Evolutionary conservation across 140 eudicot genomes (phyloP), one percentile per base, ranked within the genome.

Genomic region (Cichorium intybus): DNA sequence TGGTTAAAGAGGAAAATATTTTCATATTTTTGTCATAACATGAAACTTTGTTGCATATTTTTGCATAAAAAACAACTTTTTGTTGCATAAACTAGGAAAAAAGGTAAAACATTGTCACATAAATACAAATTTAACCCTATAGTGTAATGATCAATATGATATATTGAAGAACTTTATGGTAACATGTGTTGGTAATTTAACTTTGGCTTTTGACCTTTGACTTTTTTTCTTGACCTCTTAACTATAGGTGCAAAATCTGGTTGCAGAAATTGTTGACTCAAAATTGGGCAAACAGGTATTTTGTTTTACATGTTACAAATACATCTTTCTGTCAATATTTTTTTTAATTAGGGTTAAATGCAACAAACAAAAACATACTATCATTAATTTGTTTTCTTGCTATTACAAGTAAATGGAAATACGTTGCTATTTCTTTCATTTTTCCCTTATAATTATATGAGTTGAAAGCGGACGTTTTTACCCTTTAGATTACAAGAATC

Each of bases 201-300:
- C 56, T 47, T 10, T 47, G 37, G 14, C 24, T 48, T 21, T 49
- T 39, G 46, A 74, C 34, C 60, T 41, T 37, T 17, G 37, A 39
- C 51, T 29, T 55, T 35, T 37, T 41, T 2, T 70, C 15, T 31
- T 72, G 53, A 56, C 71, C 31, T 37, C 35, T 71, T 71, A 29
- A 28, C 23, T 77, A 22, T 77, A 93, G 99, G 95, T 78, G 65
- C 99, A 89, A 62, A 93, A 88, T 78, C 85, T 93, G 73, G 99
- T 89, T 70, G 99, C 99, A 14, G 99, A 93, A 79, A 84, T 93
- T 52, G 87, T 86, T 20, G 97, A 93, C 79, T 93, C 99, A 22
- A 89, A 84, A 74, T 67, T 93, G 69, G 99, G 99, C 53, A 93
- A 93, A 78, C 99, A 93, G 79, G 99, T 93, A 84, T 78, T 21